A percentile compares a stretch with the other conserved stretches of the same genome.
phyloP scores from a whole-genome alignment of 140 eudicot genomes.

The Anethum foeniculum region DNA sequence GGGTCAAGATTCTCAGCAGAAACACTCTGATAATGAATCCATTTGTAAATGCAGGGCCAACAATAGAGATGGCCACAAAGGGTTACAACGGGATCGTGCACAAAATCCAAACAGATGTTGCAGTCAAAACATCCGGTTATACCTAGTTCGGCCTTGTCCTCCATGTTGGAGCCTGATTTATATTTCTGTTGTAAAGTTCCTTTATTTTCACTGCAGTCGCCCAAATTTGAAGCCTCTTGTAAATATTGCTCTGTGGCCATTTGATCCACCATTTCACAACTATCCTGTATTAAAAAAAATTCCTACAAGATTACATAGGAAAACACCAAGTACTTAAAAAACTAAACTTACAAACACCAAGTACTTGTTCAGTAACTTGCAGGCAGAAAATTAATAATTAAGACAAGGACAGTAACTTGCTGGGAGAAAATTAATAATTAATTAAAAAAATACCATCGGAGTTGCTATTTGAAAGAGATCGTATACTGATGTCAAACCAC shows the following conservation, averaged over 20 bases:
- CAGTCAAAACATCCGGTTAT: conserved; percentile 56
- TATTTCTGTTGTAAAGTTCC: conserved; percentile 25
- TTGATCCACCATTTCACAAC: not conserved
- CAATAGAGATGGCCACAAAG: conserved; percentile 90
- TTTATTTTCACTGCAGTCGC: conserved; percentile 24
- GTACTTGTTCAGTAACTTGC: not conserved
- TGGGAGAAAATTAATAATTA: too few species aligned
- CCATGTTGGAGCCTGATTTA: conserved; percentile 31
- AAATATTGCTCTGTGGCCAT: conserved; percentile 41
- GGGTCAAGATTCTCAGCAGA: conserved; percentile 24
- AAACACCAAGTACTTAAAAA: not conserved
- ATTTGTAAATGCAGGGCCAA: conserved; percentile 89
- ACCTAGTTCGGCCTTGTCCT: conserved; percentile 27
- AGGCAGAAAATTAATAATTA: not conserved
- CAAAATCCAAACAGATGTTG: conserved; percentile 72
- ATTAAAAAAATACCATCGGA: not conserved
- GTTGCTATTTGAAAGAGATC: not conserved
- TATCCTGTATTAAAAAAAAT: not conserved
- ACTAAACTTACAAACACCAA: not conserved
- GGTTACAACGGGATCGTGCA: conserved; percentile 81
- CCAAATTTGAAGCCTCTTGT: conserved; percentile 23
- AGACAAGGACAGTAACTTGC: too few species aligned
- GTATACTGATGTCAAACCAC: not conserved
- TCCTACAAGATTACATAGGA: conserved; percentile 11
- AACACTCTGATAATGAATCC: conserved; percentile 53